Conservation (phyloP, 345 rosid genomes). For the Excoecaria agallocha region DNA sequence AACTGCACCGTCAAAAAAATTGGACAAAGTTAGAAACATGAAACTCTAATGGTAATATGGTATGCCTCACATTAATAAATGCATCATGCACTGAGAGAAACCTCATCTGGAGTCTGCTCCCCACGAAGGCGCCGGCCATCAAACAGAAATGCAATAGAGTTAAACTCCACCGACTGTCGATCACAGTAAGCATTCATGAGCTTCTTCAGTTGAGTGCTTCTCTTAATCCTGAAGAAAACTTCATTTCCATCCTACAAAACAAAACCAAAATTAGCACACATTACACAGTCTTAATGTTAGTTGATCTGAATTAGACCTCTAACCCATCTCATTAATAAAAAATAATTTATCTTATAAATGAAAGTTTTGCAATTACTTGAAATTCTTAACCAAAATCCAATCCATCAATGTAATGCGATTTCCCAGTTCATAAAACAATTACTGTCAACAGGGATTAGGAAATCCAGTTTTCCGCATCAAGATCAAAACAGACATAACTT, state of each 20-base stretch:
- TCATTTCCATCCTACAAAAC: constrained; percentile 75
- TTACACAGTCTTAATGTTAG: neutral
- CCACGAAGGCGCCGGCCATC: constrained; percentile 85
- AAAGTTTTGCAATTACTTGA: neutral
- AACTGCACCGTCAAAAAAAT: neutral
- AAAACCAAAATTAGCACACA: neutral
- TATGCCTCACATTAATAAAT: neutral
- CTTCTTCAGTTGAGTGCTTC: constrained; percentile 73
- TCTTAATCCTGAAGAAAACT: constrained; percentile 82
- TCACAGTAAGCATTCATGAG: constrained; percentile 87
- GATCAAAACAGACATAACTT: too few relatives aligned
- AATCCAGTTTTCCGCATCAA: neutral
- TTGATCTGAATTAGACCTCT: neutral
- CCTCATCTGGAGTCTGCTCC: constrained; percentile 97
- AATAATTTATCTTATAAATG: neutral
- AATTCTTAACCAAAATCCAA: neutral
- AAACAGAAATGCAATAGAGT: constrained; percentile 77
- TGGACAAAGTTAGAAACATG: neutral
- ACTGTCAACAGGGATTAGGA: neutral
- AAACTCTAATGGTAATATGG: neutral
- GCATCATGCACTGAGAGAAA: constrained; percentile 4
- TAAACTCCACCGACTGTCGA: constrained; percentile 70
- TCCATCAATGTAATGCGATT: neutral
- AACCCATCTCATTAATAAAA: neutral
- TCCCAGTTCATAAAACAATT: neutral